These are phyloP conservation scores for Diaporthe vaccinii DNA, from an alignment of 2,329 filamentous ascomycete species.

Conservation along the genomic window DNA sequence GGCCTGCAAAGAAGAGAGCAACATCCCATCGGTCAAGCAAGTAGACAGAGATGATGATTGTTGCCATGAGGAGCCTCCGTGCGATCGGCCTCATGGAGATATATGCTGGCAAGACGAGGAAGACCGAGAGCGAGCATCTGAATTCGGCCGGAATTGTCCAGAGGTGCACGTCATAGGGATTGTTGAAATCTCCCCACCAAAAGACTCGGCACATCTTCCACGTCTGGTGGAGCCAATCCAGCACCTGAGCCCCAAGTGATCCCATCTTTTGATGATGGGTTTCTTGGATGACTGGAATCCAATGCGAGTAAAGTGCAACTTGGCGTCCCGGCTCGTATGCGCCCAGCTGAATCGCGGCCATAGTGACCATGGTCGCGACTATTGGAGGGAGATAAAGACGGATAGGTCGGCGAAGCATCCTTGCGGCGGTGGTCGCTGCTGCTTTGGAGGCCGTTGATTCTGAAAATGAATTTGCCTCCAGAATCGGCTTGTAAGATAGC, in stretches of 20 bases:
- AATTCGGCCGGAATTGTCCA: background rate
- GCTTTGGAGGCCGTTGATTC: background rate
- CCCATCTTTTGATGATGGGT: background rate
- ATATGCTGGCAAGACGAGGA: background rate
- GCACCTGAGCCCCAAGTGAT: background rate
- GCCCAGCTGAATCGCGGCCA: background rate
- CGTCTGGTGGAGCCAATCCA: background rate
- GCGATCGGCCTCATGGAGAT: background rate
- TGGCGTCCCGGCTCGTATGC: background rate
- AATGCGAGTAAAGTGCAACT: background rate
- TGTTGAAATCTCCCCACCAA: conserved; percentile 3
- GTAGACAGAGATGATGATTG: background rate
- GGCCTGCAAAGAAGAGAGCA: background rate
- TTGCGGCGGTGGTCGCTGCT: background rate
- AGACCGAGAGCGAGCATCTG: background rate
- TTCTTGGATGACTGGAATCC: background rate
- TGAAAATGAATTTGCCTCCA: background rate
- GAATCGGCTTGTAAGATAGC: background rate
- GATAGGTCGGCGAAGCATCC: background rate
- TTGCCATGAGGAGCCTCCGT: background rate
- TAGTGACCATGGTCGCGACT: background rate
- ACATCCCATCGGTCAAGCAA: background rate
- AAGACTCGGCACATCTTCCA: conserved; percentile 7
- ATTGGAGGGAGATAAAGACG: background rate
- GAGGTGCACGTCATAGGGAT: background rate